phyloP scores from a whole-genome alignment of 1,139 yeast genomes.

The Suhomyces bribrorum region DNA sequence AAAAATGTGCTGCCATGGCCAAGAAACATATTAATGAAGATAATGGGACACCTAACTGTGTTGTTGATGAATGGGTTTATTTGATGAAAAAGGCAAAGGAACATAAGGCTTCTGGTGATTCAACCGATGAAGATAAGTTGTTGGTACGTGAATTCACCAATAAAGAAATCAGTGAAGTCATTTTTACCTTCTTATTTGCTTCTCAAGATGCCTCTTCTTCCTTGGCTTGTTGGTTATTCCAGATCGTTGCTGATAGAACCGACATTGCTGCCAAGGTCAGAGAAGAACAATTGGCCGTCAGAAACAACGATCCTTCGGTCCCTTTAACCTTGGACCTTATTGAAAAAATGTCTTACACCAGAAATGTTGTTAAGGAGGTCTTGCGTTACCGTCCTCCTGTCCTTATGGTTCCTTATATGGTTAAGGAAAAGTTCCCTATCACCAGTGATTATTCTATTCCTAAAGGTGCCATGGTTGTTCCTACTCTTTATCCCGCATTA shows the following conservation, averaged over 20 bases:
- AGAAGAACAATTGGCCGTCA: constrained; percentile 84
- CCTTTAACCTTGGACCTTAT: constrained; percentile 71
- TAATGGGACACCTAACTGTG: constrained; percentile 83
- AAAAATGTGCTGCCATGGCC: constrained; percentile 81
- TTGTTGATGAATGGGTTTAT: constrained; percentile 92
- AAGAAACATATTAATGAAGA: constrained; percentile 68
- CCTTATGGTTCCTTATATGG: constrained; percentile 95
- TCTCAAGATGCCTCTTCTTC: constrained; percentile 98
- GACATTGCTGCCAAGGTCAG: constrained; percentile 82
- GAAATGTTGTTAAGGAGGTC: constrained; percentile 86
- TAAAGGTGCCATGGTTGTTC: constrained; percentile 95
- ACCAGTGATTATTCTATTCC: constrained; percentile 86
- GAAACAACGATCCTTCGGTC: constrained; percentile 69
- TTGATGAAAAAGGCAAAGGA: constrained; percentile 78
- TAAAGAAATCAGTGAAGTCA: constrained; percentile 91
- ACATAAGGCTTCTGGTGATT: constrained; percentile 35
- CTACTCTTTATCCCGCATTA: constrained; percentile 90
- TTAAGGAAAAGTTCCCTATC: constrained; percentile 80
- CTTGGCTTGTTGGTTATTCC: constrained; percentile 98
- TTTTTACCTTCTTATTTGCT: constrained; percentile 94
- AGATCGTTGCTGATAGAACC: constrained; percentile 91
- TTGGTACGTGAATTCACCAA: constrained; percentile 82
- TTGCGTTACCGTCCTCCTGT: constrained; percentile 97
- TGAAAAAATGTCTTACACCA: constrained; percentile 83
- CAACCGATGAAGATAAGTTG: constrained; percentile 50